These are phyloP conservation scores for Zopfia rhizophila DNA, from an alignment of 2,329 filamentous ascomycete genomes.

Conservation along the genomic window DNA sequence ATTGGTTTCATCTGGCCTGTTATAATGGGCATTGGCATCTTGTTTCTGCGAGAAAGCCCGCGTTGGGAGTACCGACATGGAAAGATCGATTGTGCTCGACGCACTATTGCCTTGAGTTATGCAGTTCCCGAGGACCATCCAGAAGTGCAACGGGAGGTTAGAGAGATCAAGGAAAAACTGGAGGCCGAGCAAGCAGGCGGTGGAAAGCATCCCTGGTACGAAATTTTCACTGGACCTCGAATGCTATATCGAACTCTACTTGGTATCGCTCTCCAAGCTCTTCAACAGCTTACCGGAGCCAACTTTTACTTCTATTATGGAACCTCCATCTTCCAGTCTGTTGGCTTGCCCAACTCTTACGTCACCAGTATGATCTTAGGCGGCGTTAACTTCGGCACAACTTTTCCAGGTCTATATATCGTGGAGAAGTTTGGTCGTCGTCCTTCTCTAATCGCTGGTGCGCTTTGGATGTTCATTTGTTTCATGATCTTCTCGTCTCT, in stretches of 20 bases:
- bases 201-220: conserved; percentile 58
- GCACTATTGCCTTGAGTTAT: conserved; percentile 65
- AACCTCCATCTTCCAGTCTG: conserved; percentile 56
- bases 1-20: conserved; percentile 67
- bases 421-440: conserved; percentile 59
- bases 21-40: conserved; percentile 64
- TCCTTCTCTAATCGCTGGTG: conserved; percentile 57
- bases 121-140: conserved; percentile 66
- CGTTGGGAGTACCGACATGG: conserved; percentile 68
- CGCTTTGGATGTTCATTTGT: conserved; percentile 64
- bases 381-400: conserved; percentile 60
- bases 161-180: conserved; percentile 66
- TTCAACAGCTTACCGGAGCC: conserved; percentile 75
- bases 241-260: conserved; percentile 73
- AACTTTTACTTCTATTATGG: conserved; percentile 73
- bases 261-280: conserved; percentile 70
- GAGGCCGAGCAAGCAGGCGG: conserved; percentile 60
- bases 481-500: conserved; percentile 66
- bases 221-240: conserved; percentile 72
- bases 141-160: conserved; percentile 62
- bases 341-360: conserved; percentile 55
- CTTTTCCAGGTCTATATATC: conserved; percentile 59
- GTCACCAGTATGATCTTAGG: conserved; percentile 61
- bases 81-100: conserved; percentile 61
- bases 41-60: conserved; percentile 66